Evolutionary conservation across 805 yeast species (phyloP), one percentile per base, ranked within the genome.

Genomic region (Monosporozyma unispora): DNA sequence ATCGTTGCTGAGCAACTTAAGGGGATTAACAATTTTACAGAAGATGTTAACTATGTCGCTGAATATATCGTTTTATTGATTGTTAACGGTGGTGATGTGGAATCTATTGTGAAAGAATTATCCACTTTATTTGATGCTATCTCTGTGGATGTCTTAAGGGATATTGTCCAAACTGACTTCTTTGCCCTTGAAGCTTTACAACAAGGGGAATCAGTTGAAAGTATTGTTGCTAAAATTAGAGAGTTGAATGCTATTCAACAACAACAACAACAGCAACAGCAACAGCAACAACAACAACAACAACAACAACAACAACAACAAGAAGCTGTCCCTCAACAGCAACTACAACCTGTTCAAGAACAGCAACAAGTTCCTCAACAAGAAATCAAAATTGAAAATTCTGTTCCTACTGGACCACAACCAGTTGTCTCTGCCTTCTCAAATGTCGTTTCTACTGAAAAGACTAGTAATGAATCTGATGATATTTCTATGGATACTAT

Each of bases 21-120:
- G 18, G 67, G 69, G 42, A 52, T 75, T 23, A 66, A 64, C 6
- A 72, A 71, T 51, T 67, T 76, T 52, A 67, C 67, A 10, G 82
- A 78, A 49, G 82, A 79, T 57, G 72, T 76, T 23, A 71, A 68
- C 43, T 83, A 81, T 56, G 81, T 82, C 40, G 86, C 93, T 12
- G 93, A 85, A 64, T 85, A 78, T 59, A 79, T 85, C 50, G 75
- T 81, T n/a, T 75, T 84, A 42, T 70, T 85, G 63, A 82, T 85
- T 52, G 81, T 82, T 12, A 83, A 82, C 55, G 81, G 82, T 57
- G 80, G 82, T 58, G 69, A 79, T 5, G 76, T 82, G 11, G 73
- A 71, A 16, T 84, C 81, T 48, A 81, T 84, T 33, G 74, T 76
- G 18, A 68, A 67, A 18, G 93, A 85, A 59, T 72, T 86, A 28